Evolutionary conservation across 1,284 basidiomycete species (phyloP), one percentile per base, ranked within the genome.

Genomic region (Fistulina hepatica): DNA sequence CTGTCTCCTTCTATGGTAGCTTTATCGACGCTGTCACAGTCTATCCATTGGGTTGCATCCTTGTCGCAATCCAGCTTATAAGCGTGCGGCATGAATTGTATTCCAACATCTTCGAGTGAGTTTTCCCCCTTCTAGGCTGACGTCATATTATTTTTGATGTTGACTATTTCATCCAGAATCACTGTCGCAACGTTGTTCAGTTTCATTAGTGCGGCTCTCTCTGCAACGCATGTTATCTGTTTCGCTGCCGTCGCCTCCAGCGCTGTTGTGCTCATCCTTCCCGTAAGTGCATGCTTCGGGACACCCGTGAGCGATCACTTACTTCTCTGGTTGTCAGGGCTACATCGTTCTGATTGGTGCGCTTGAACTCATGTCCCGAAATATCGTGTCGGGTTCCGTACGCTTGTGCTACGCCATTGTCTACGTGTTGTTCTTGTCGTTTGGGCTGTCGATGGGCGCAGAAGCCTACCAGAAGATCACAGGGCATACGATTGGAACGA

Each of bases 211-310:
- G 85, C 83, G 16, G 82, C 76, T 2, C 60, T 91, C 32, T 79
- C 82, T 2, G 70, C 76, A n/a, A 75, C 77, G 0, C 58, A 65
- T 16, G 63, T 70, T 37, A 82, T 93, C 45, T 94, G 91, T 61
- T 94, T 89, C 53, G 80, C 88, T 3, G 81, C 90, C 2, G 67
- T 94, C 40, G 83, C 86, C 0, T 88, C 85, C 3, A 74, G 76
- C 12, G 82, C 86, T 3, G 80, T 93, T 42, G 89, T 93, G 4
- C 69, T 92, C 36, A 94, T 94, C 49, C 67, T 94, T 4, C 91
- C 86, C 10, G 77, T 80, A 54, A 51, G 73, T 61, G 10, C 7
- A 10, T 21, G 21, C 28, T 12, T 23, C 33, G 12, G 6, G 12
- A 15, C 25, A 9, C 5, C 11, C 22, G 16, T 27, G 6, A 16